Conservation (phyloP, 768 basidiomycete species). For the Arthromyces matolae region DNA sequence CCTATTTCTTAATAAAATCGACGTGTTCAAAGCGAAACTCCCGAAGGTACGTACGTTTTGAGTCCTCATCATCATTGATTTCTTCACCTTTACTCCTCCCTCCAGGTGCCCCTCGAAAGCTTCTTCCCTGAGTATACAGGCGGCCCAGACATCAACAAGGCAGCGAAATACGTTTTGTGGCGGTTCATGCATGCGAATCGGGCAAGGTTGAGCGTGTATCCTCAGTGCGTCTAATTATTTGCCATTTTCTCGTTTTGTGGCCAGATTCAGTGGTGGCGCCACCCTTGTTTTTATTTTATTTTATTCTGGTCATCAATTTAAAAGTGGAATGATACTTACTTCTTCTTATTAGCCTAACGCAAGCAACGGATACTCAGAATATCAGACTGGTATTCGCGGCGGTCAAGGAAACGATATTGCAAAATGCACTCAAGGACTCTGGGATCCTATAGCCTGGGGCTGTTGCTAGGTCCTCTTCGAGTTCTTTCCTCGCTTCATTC, state of each 20-base stretch:
- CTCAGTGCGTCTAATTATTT: slow-evolving; percentile 57
- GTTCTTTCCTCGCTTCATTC: too few species aligned
- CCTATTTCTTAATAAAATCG: slow-evolving; percentile 91
- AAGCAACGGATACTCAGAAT: slow-evolving; percentile 17
- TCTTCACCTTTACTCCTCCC: not conserved
- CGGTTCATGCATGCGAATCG: slow-evolving; percentile 90
- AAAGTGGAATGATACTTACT: not conserved
- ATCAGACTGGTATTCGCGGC: slow-evolving; percentile 15
- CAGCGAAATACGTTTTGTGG: slow-evolving; percentile 93
- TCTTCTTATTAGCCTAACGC: slow-evolving; percentile 11
- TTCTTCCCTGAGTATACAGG: slow-evolving; percentile 90
- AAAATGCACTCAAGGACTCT: slow-evolving; percentile 15
- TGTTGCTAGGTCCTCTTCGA: too few species aligned
- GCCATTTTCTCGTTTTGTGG: not conserved
- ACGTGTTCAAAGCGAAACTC: slow-evolving; percentile 87
- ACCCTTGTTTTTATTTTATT: not conserved
- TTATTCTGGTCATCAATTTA: not conserved
- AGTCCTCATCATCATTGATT: slow-evolving; percentile 27
- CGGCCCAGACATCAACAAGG: slow-evolving; percentile 88
- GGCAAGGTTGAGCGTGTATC: slow-evolving; percentile 82
- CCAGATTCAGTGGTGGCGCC: too few species aligned
- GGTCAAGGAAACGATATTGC: slow-evolving; percentile 17
- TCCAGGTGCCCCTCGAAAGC: slow-evolving; percentile 67
- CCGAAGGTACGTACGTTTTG: not conserved
- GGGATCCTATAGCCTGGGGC: slow-evolving; percentile 14